Conservation (phyloP, 345 rosid genomes). For the Syzygium aromaticum region DNA sequence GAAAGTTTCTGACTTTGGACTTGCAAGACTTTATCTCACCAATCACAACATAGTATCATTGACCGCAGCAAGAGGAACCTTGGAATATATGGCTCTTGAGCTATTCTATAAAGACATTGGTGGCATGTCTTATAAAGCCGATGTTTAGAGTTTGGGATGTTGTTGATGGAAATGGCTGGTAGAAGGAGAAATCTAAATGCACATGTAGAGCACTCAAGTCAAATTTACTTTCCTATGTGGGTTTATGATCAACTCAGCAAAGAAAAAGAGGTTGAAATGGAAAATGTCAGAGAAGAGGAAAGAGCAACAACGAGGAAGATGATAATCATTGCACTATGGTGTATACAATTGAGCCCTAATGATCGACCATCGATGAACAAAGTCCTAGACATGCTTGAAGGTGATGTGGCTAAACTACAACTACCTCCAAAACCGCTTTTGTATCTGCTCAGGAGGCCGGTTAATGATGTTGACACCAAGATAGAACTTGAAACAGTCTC, state of each 20-base stretch:
- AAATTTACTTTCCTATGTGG: neutral
- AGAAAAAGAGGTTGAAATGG: neutral
- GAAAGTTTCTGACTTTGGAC: neutral
- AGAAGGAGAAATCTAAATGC: neutral
- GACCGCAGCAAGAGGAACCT: neutral
- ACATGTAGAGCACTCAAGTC: neutral
- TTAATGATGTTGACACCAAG: neutral
- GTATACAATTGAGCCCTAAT: neutral
- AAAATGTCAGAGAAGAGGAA: neutral
- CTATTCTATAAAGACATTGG: neutral
- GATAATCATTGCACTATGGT: neutral
- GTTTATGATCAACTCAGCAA: neutral
- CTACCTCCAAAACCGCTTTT: neutral
- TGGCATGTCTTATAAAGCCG: neutral
- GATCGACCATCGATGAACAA: neutral
- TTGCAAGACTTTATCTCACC: neutral
- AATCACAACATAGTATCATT: rapidly evolving
- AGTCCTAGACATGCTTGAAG: neutral
- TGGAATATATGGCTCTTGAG: neutral
- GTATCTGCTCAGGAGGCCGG: neutral
- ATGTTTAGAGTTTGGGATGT: neutral
- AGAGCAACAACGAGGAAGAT: neutral
- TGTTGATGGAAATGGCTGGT: neutral
- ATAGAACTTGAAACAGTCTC: neutral
- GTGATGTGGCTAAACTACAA: neutral